Evolutionary conservation across 1,284 basidiomycete genomes (phyloP).

Genomic region (Ganoderma multipileum): DNA sequence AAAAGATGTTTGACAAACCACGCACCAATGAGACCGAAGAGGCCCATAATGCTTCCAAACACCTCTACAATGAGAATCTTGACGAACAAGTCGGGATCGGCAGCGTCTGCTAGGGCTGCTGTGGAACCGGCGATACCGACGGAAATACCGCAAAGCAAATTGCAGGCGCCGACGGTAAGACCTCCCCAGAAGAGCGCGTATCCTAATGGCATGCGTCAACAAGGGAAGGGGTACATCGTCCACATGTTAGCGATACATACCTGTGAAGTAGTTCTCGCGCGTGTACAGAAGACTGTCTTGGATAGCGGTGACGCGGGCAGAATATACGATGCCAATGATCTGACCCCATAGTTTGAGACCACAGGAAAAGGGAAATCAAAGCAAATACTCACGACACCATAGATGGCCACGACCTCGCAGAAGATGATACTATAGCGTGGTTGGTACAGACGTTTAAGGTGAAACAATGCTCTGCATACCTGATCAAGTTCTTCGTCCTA

Average conservation of each 20-base stretch:
- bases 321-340: slow-evolving; percentile 96
- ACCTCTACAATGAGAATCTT: slow-evolving; percentile 96
- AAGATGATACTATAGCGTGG: slow-evolving; percentile 85
- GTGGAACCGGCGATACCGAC: slow-evolving; percentile 94
- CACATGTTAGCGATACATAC: slow-evolving; percentile 45
- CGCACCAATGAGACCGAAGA: slow-evolving; percentile 92
- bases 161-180: slow-evolving; percentile 88
- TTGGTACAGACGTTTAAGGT: not conserved
- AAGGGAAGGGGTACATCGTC: not conserved
- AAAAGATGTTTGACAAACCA: slow-evolving; percentile 28
- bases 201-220: slow-evolving; percentile 50
- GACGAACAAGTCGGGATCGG: slow-evolving; percentile 92
- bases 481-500: slow-evolving; percentile 97
- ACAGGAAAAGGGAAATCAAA: slow-evolving; percentile 4
- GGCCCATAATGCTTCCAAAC: slow-evolving; percentile 90
- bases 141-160: slow-evolving; percentile 91
- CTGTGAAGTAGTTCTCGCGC: slow-evolving; percentile 88
- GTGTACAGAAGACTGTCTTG: slow-evolving; percentile 76
- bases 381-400: slow-evolving; percentile 79
- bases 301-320: slow-evolving; percentile 74
- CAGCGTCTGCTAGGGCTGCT: slow-evolving; percentile 91
- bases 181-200: slow-evolving; percentile 96
- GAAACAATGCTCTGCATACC: slow-evolving; percentile 53
- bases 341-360: slow-evolving; percentile 67
- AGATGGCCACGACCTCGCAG: slow-evolving; percentile 98